phyloP scores from a whole-genome alignment of 345 rosid species.

The Bruguiera parviflora region DNA sequence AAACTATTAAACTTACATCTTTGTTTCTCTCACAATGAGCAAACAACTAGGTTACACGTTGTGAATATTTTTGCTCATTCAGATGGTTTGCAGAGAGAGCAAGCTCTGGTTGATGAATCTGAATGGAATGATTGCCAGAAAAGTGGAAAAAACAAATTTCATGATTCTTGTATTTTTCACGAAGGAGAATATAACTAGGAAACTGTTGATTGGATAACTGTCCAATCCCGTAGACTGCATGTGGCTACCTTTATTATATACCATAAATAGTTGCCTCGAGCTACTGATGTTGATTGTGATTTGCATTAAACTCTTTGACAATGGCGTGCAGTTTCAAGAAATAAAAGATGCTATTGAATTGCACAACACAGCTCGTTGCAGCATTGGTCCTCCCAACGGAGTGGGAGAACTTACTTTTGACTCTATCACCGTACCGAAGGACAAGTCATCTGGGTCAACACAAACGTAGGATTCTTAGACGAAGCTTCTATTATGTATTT shows the following conservation, averaged over 20 bases:
- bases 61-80: conserved; percentile 10
- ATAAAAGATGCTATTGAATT: conserved; percentile 69
- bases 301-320: neutral
- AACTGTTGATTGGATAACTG: neutral
- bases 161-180: neutral
- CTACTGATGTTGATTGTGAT: neutral
- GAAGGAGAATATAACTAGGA: too few relatives aligned
- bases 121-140: neutral
- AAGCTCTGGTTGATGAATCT: neutral
- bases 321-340: conserved; percentile 68
- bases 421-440: conserved; percentile 30
- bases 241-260: neutral
- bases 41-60: neutral
- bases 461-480: conserved; percentile 12
- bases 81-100: neutral
- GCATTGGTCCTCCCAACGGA: conserved; percentile 51
- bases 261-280: neutral
- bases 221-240: neutral
- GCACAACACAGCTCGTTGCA: conserved; percentile 60
- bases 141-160: too few relatives aligned
- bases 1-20: neutral
- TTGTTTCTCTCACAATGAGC: neutral
- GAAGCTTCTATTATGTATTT: conserved; percentile 11
- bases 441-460: conserved; percentile 40
- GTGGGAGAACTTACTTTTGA: conserved; percentile 56